Evolutionary conservation across 495 filamentous ascomycete species (phyloP), one percentile per base, ranked within the genome.

Genomic region (Aspergillus biplanus): DNA sequence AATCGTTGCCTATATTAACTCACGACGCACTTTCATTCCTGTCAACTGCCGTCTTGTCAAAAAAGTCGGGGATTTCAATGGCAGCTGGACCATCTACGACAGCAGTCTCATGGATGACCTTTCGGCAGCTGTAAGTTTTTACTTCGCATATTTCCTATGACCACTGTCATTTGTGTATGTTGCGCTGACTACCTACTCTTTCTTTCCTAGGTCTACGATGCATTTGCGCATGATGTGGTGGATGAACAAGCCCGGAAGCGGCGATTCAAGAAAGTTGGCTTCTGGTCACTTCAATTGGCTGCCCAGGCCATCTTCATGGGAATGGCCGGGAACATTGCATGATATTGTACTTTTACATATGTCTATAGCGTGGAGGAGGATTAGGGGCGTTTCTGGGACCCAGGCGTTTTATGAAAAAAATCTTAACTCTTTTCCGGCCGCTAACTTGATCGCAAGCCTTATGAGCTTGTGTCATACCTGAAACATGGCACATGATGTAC

Each of bases 1-100:
- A 15, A 99, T 99, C 59, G 95, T 99, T n/a, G 96, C 95, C 1
- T 99, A 97, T 70, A 97, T 99, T 76, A 99, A 99, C 74, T 91
- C 91, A 34, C 87, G 90, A 71, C 88, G 87, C 68, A 93, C 92
- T 0, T 97, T 96, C 71, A 98, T 99, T 52, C 96, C 95, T 9
- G 89, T 99, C 69, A 90, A 89, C 62, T 98, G 95, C 77, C 90
- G 94, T 56, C 90, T 99, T 58, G 90, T 97, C 63, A 99, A 99
- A 77, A 85, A 84, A 3, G 83, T 85, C 9, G 81, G 83, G 58
- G 95, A 99, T 73, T 99, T 98, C 68, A 92, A 99, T 73, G 95
- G 95, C 16, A 90, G 89, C 65, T 99, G 95, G 95, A 96, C 92
- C 15, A 86, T 96, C 50, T 97, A 88, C 75, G 95, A 99, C 70